Percentiles rank a stretch among this genome's conserved stretches.
These are phyloP conservation scores for Ilyonectria sp. DNA, from an alignment of 2,329 filamentous ascomycete genomes.

Conservation along the genomic window DNA sequence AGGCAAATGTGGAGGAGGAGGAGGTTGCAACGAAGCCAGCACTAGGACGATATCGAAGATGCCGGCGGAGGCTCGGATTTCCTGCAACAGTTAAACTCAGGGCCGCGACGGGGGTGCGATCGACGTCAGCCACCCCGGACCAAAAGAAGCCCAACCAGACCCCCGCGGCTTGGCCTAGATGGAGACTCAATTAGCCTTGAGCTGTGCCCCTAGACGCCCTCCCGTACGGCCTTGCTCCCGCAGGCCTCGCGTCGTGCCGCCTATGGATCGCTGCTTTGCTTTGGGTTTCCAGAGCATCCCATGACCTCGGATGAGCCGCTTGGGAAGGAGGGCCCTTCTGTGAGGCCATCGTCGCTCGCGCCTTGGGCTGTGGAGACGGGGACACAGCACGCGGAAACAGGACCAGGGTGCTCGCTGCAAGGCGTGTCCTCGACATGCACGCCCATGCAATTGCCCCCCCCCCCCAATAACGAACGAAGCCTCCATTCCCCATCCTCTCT, in stretches of 20 bases:
- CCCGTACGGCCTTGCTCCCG: no score
- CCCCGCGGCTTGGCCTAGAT: conserved; percentile 15
- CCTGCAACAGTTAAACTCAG: conserved; percentile 43
- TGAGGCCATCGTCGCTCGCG: conserved; percentile 1
- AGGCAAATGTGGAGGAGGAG: conserved; percentile 6
- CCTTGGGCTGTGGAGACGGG: conserved; percentile 12
- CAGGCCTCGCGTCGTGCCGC: not conserved
- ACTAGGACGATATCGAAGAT: conserved; percentile 42
- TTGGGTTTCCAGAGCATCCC: conserved; percentile 12
- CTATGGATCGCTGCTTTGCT: not conserved
- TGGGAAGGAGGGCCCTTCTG: not conserved
- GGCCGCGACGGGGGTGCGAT: conserved; percentile 36
- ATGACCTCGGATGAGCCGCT: conserved; percentile 17
- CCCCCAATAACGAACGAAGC: no score
- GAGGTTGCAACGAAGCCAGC: conserved; percentile 17
- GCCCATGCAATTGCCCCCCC: not conserved
- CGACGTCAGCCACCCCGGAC: conserved; percentile 27
- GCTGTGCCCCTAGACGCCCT: not conserved
- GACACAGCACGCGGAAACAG: conserved; percentile 6
- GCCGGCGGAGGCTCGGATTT: conserved; percentile 42
- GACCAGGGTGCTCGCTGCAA: conserved; percentile 11
- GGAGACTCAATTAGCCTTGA: not conserved
- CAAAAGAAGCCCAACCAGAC: not conserved
- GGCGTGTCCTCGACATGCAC: not conserved
- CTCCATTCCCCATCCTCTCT: conserved; percentile 8